Conservation (phyloP, 345 rosid species). For the Crucihimalaya himalaica region DNA sequence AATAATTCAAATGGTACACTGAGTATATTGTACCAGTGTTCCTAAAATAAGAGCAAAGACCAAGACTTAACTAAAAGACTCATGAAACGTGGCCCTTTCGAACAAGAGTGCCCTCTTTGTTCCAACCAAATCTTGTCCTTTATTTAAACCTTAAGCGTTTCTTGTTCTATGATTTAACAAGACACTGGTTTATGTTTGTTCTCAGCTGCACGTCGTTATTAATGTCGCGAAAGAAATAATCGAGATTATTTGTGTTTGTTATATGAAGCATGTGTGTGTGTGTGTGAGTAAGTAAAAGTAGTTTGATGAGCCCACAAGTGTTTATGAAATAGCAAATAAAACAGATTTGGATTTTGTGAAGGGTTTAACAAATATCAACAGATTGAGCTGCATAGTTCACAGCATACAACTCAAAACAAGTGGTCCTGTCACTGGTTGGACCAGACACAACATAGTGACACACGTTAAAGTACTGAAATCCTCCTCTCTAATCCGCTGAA, state of each 20-base stretch:
- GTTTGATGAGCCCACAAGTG: background rate
- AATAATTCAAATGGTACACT: conserved; percentile 32
- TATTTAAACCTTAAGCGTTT: background rate
- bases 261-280: background rate
- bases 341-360: too few relatives aligned
- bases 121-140: conserved; percentile 28
- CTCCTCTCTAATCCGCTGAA: too few relatives aligned
- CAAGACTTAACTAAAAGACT: conserved; percentile 22
- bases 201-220: conserved; percentile 5
- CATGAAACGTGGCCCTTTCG: conserved; percentile 23
- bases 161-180: conserved; percentile 22
- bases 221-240: conserved; percentile 9
- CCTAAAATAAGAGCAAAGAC: conserved; percentile 28
- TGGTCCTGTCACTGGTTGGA: too few relatives aligned
- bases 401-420: too few relatives aligned
- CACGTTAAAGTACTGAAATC: too few relatives aligned
- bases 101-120: conserved; percentile 29
- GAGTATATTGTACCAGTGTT: conserved; percentile 33
- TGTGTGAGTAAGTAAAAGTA: background rate
- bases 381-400: too few relatives aligned
- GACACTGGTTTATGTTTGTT: conserved; percentile 22
- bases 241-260: background rate
- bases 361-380: too few relatives aligned
- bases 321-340: background rate
- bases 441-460: too few relatives aligned